Base-by-base conservation (phyloP, 2,329 filamentous ascomycete species). In the Teratosphaeria destructans region DNA sequence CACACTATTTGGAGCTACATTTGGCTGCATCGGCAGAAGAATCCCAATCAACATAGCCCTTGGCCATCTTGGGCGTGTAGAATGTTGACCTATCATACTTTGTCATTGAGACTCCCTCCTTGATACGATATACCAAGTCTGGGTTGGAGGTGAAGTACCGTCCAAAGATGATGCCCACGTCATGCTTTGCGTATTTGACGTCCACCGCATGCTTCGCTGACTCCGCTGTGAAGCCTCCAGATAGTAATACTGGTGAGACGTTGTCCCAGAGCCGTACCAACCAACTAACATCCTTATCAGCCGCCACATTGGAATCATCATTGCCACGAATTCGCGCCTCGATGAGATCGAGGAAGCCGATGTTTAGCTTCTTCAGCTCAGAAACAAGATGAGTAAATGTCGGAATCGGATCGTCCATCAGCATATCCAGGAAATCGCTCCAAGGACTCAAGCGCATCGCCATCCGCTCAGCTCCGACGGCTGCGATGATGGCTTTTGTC, bases 391-490 rank as follows among this genome's bases (percentile, higher is more conserved):
- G 76, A 0, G 72, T 72, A 64, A 87, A 89, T 60, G 88, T 84
- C 0, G 83, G 81, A 5, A 82, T 66, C 0, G 85, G 84, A 54
- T 88, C 77, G 0, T 69, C 62, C 82, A 87, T 86, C 29, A 64
- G 58, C 85, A 88, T 85, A 23, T 79, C 80, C 59, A 87, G 82
- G 70, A 83, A 87, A 0, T 72, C 70, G 54, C 77, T 80, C 71
- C 79, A 87, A 0, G 85, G 85, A 1, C 77, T 82, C 2, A 88
- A 71, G 0, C 85, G 79, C n/a, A 87, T 78, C 0, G 78, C 82
- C 1, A 64, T 66, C 23, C 59, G 60, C 2, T 79, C 73, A 26
- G 76, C 69, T 1, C 81, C 80, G 2, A 82, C 69, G 0, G 74
- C 72, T 37, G 72, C 64, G 0, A 76, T 74, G 16, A 82, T 59